These are phyloP conservation scores for Populus alba DNA, from an alignment of 345 rosid species.

Conservation along the genomic window DNA sequence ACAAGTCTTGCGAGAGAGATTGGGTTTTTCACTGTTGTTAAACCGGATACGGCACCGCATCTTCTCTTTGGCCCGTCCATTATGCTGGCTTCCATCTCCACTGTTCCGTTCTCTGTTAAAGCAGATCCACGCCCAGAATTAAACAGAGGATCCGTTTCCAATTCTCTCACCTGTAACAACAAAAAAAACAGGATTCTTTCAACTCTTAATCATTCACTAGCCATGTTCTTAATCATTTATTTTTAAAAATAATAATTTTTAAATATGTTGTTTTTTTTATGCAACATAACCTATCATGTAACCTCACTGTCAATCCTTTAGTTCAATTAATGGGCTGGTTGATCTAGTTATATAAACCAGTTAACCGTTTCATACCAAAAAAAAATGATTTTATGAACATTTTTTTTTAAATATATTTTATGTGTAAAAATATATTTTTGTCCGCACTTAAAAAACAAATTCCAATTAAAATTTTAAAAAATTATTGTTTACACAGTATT, in stretches of 20 bases:
- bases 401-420: too few relatives aligned
- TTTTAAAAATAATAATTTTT: too few relatives aligned
- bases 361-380: accelerated
- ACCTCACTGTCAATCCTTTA: accelerated
- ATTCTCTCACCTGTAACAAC: constrained; percentile 57
- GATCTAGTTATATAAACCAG: accelerated
- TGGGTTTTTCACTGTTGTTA: constrained; percentile 85
- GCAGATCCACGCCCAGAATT: constrained; percentile 99
- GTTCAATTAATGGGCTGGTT: accelerated
- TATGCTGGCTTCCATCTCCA: constrained; percentile 98
- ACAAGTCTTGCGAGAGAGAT: constrained; percentile 89
- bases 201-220: not conserved
- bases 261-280: too few relatives aligned
- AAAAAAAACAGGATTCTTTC: not conserved
- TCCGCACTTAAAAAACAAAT: accelerated
- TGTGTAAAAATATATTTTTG: too few relatives aligned
- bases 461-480: too few relatives aligned
- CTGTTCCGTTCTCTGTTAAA: constrained; percentile 78
- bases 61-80: constrained; percentile 86
- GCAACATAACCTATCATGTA: accelerated
- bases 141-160: constrained; percentile 88
- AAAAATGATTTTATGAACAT: accelerated
- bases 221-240: not conserved
- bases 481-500: too few relatives aligned
- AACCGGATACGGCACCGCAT: constrained; percentile 91